A percentile compares a stretch with the other conserved stretches of the same genome.
These are phyloP conservation scores for Aspergillus olivimuriae DNA, from an alignment of 495 filamentous ascomycete species.

Conservation along the genomic window DNA sequence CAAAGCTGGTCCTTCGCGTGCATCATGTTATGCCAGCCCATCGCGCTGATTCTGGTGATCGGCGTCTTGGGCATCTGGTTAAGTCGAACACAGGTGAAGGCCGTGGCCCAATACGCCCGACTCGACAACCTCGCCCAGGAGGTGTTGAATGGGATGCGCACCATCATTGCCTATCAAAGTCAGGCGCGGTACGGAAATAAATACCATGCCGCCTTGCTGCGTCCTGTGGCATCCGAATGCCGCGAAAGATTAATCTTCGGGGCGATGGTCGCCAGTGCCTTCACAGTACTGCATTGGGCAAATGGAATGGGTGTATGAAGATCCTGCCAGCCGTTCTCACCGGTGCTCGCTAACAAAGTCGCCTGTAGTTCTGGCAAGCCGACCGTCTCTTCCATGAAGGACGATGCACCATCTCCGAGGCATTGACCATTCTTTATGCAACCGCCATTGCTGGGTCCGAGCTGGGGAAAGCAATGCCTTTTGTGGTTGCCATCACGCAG, in stretches of 20 bases:
- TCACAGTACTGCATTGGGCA: slow-evolving; percentile 8
- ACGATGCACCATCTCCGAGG: slow-evolving; percentile 9
- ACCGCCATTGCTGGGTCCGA: slow-evolving; percentile 6
- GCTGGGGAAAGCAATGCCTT: slow-evolving; percentile 11
- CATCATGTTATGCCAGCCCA: slow-evolving; percentile 10
- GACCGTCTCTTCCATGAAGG: slow-evolving; percentile 6
- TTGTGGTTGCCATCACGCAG: slow-evolving; percentile 4
- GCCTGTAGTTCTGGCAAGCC: slow-evolving; percentile 6
- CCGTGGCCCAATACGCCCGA: slow-evolving; percentile 61
- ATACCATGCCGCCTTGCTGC: slow-evolving; percentile 59
- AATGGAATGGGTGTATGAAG: slow-evolving; percentile 12
- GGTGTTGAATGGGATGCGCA: slow-evolving; percentile 73
- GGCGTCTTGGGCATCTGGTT: slow-evolving; percentile 6
- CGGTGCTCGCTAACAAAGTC: not conserved
- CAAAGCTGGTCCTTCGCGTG: slow-evolving; percentile 6
- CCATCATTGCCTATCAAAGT: slow-evolving; percentile 77
- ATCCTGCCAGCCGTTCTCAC: not conserved
- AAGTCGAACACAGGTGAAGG: slow-evolving; percentile 35
- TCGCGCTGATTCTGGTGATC: slow-evolving; percentile 5
- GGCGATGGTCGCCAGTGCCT: slow-evolving; percentile 8
- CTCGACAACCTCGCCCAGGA: slow-evolving; percentile 78
- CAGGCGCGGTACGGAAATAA: slow-evolving; percentile 67
- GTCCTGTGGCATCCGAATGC: slow-evolving; percentile 9
- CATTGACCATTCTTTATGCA: slow-evolving; percentile 12
- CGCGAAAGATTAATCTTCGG: slow-evolving; percentile 11